Percentiles rank a stretch among this genome's conserved stretches.
phyloP scores from a whole-genome alignment of 306 rosid species.

The Ochetophila trinervis region DNA sequence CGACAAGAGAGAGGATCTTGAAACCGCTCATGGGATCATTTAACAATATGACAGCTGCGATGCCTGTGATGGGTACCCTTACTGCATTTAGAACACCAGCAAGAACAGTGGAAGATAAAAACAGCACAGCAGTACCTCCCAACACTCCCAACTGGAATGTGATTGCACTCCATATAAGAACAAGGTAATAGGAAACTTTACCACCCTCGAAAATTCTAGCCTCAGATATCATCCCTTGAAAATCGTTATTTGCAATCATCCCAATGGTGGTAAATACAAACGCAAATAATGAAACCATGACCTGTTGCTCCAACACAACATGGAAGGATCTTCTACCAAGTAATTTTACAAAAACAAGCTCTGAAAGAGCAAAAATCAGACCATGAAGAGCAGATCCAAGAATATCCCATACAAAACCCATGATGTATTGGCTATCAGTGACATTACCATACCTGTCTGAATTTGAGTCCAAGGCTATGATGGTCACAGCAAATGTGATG shows the following conservation, averaged over 20 bases:
- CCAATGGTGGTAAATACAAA: constrained; percentile 74
- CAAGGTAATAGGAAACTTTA: constrained; percentile 48
- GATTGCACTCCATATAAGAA: constrained; percentile 71
- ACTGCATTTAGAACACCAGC: constrained; percentile 89
- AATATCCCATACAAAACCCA: constrained; percentile 84
- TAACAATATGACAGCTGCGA: constrained; percentile 80
- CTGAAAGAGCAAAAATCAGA: constrained; percentile 86
- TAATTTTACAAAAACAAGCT: constrained; percentile 63
- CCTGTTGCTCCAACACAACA: constrained; percentile 90
- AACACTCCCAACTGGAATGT: constrained; percentile 80
- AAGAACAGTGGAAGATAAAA: constrained; percentile 84
- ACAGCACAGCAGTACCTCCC: constrained; percentile 76
- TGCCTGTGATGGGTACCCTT: constrained; percentile 81
- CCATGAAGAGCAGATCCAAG: constrained; percentile 93
- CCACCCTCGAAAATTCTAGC: constrained; percentile 69
- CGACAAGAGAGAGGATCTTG: constrained; percentile 56
- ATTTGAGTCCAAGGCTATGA: constrained; percentile 80
- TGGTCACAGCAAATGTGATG: constrained; percentile 67
- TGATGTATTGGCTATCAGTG: constrained; percentile 52
- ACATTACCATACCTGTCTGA: constrained; percentile 64
- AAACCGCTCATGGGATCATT: constrained; percentile 77
- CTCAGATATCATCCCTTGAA: constrained; percentile 60
- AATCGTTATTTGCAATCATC: constrained; percentile 46
- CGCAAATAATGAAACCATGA: constrained; percentile 74
- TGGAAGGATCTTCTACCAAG: constrained; percentile 69